phyloP scores from a whole-genome alignment of 2,329 filamentous ascomycete species.

The Catunica adiposa region DNA sequence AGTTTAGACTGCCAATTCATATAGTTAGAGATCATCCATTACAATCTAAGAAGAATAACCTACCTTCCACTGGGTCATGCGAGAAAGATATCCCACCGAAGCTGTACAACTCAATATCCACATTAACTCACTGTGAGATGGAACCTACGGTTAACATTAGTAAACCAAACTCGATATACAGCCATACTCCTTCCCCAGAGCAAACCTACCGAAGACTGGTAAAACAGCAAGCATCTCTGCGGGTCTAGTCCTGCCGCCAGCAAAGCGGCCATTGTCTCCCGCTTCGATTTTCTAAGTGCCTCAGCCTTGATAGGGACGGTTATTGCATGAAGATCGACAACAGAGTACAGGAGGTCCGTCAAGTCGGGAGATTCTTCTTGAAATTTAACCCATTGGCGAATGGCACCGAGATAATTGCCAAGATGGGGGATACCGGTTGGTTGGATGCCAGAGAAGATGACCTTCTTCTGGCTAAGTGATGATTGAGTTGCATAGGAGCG shows the following conservation, averaged over 20 bases:
- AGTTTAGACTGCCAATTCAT: slow-evolving; percentile 50
- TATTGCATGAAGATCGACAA: slow-evolving; percentile 89
- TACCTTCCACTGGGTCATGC: slow-evolving; percentile 99
- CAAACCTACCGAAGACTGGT: slow-evolving; percentile 53
- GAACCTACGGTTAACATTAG: slow-evolving; percentile 32
- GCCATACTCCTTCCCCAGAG: too few species aligned
- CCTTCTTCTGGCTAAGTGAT: slow-evolving; percentile 16
- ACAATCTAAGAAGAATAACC: too few species aligned
- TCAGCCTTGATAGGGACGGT: slow-evolving; percentile 54
- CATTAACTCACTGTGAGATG: slow-evolving; percentile 77
- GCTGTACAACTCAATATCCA: slow-evolving; percentile 91
- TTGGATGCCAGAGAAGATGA: slow-evolving; percentile 92
- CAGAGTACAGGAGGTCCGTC: slow-evolving; percentile 59
- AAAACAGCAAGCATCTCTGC: slow-evolving; percentile 61
- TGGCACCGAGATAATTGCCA: slow-evolving; percentile 85
- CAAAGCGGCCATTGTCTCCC: slow-evolving; percentile 62
- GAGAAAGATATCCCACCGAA: slow-evolving; percentile 78
- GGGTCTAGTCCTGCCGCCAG: slow-evolving; percentile 74
- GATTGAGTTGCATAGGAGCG: too few species aligned
- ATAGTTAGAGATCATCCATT: neutral
- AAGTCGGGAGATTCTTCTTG: slow-evolving; percentile 45
- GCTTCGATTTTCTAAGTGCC: slow-evolving; percentile 46
- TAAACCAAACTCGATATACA: too few species aligned
- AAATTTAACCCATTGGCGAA: slow-evolving; percentile 70
- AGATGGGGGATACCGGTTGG: slow-evolving; percentile 87